Conservation (phyloP, 2,329 filamentous ascomycete genomes). For the Fusarium longipes region DNA sequence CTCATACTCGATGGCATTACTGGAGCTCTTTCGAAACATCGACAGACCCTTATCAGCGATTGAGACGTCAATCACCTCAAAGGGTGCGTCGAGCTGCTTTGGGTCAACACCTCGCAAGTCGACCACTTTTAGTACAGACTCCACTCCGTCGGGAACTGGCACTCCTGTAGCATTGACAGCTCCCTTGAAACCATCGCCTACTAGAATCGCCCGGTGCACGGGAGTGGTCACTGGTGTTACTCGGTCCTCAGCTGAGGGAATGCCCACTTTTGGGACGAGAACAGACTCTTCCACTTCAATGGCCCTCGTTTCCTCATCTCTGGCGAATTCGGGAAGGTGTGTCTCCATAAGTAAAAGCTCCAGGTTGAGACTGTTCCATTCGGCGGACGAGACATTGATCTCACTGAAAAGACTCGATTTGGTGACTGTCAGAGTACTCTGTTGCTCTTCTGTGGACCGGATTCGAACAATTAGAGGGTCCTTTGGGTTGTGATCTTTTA, state of each 20-base stretch:
- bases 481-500: slow-evolving; percentile 63
- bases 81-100: slow-evolving; percentile 54
- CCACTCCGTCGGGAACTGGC: slow-evolving; percentile 52
- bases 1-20: slow-evolving; percentile 78
- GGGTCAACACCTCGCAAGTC: slow-evolving; percentile 63
- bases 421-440: slow-evolving; percentile 46
- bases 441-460: slow-evolving; percentile 46
- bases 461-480: slow-evolving; percentile 74
- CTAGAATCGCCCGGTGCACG: slow-evolving; percentile 82
- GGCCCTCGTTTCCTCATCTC: slow-evolving; percentile 48
- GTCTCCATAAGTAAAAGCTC: slow-evolving; percentile 71
- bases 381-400: slow-evolving; percentile 71
- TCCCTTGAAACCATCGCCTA: slow-evolving; percentile 78
- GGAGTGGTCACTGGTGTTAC: slow-evolving; percentile 79
- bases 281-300: slow-evolving; percentile 69
- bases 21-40: slow-evolving; percentile 74
- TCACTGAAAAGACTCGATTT: slow-evolving; percentile 61
- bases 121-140: slow-evolving; percentile 66
- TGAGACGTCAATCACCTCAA: slow-evolving; percentile 71
- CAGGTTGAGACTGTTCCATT: slow-evolving; percentile 69
- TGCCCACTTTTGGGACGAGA: slow-evolving; percentile 80
- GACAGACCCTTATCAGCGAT: slow-evolving; percentile 71
- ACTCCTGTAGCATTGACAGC: slow-evolving; percentile 65
- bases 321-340: slow-evolving; percentile 52
- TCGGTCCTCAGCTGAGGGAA: slow-evolving; percentile 72